Percentiles rank a stretch among this genome's conserved stretches.
Evolutionary conservation across 1,284 basidiomycete genomes (phyloP).

Genomic region (Cystobasidium pallidum): DNA sequence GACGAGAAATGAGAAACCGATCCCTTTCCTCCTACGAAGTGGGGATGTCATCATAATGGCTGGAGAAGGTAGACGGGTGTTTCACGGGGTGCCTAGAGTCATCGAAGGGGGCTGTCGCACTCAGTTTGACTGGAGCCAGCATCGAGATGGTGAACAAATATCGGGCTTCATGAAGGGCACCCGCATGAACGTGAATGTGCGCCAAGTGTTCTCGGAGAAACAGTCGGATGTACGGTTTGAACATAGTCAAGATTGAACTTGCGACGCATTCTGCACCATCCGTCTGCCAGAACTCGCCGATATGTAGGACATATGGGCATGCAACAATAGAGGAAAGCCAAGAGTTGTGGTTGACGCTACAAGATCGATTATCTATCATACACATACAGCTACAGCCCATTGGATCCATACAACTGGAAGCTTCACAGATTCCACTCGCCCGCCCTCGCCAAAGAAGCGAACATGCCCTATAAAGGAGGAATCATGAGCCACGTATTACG

Average conservation of each 20-base stretch:
- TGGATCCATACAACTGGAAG: neutral
- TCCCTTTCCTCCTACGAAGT: conserved; percentile 77
- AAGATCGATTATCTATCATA: neutral
- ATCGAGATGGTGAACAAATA: conserved; percentile 63
- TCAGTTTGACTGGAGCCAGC: conserved; percentile 17
- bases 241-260: neutral
- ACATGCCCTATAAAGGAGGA: conserved; percentile 55
- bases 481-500: neutral
- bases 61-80: conserved; percentile 76
- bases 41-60: conserved; percentile 92
- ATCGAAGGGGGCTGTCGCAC: neutral
- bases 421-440: conserved; percentile 73
- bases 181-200: conserved; percentile 84
- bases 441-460: conserved; percentile 77
- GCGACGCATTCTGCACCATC: neutral
- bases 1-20: conserved; percentile 73
- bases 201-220: conserved; percentile 65
- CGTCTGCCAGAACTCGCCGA: too few species aligned
- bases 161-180: conserved; percentile 67
- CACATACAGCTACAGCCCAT: neutral
- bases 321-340: too few species aligned
- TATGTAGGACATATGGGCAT: too few species aligned
- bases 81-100: conserved; percentile 67
- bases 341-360: neutral
- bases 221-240: neutral